Evolutionary conservation across 345 rosid genomes (phyloP), one percentile per base, ranked within the genome.

Genomic region (Ailanthus altissimus): DNA sequence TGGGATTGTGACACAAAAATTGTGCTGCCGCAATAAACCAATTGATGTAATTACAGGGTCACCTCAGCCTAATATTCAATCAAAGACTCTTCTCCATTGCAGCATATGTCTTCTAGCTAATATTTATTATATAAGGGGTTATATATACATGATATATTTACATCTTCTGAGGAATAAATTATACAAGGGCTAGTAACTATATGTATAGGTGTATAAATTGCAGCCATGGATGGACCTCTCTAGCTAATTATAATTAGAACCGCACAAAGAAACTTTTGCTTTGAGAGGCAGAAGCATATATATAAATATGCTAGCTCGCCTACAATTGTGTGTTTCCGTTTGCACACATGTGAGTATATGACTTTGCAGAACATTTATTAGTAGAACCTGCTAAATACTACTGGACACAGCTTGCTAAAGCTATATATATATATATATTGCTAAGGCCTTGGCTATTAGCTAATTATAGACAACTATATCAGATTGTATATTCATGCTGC

Each of bases 361-460:
- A 72, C 40, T 23, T 57, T 23, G 76, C 56, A 45, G 65, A 25
- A 7, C 18, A 59, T 26, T 59, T 59, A 59, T 28, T 43, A 7
- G 15, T 59, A 59, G 67, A 59, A 73, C 36, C 40, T 59, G 45
- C 67, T 59, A 73, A 43, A 43, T 73, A 18, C 57, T 73, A 59
- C 56, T 45, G 53, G 67, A 59, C 67, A 26, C 54, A 59, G 65
- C 54, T 72, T 10, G 26, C 11, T 32, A 32, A 10, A 58, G 63
- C 63, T 11, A 25, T 5, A 25, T 6, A 5, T 4, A 12, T 5
- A 1, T 5, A 12, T 5, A 10, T 16, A 49, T 18, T 56, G 47
- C 72, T 56, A 14, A 49, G 1, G 23, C 73, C 42, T 69, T 36
- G n/a, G 58, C 73, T 49, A 26, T 15, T 49, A 6, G 16, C 58